phyloP scores from a whole-genome alignment of 2,329 filamentous ascomycete genomes.

The Aaosphaeria arxii region DNA sequence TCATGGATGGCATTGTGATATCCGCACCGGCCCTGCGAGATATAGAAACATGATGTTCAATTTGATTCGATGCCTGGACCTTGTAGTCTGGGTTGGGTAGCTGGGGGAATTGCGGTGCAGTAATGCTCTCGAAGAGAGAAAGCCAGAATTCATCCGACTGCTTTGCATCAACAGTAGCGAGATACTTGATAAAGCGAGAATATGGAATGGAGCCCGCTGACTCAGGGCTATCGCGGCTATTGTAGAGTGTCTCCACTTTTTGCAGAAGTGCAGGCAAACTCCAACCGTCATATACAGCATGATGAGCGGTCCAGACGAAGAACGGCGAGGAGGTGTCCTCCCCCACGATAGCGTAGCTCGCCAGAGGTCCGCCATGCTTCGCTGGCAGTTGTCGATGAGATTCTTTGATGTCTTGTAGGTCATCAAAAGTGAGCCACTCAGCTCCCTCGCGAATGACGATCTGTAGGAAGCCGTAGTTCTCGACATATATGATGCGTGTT shows the following conservation, averaged over 20 bases:
- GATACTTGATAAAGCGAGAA: slow-evolving; percentile 29
- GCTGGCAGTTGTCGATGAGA: slow-evolving; percentile 24
- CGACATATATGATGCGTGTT: slow-evolving; percentile 39
- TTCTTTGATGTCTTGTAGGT: slow-evolving; percentile 22
- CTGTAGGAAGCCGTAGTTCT: slow-evolving; percentile 30
- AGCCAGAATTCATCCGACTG: slow-evolving; percentile 28
- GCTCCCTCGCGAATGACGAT: slow-evolving; percentile 23
- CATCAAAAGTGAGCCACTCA: slow-evolving; percentile 15
- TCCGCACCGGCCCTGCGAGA: slow-evolving; percentile 17
- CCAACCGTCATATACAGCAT: slow-evolving; percentile 38
- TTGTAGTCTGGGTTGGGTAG: slow-evolving; percentile 29
- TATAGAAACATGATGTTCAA: slow-evolving; percentile 16
- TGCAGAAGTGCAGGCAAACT: slow-evolving; percentile 22
- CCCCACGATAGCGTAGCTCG: slow-evolving; percentile 21
- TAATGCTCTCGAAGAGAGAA: slow-evolving; percentile 20
- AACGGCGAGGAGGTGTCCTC: slow-evolving; percentile 12
- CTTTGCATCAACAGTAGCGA: slow-evolving; percentile 21
- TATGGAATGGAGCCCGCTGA: slow-evolving; percentile 21
- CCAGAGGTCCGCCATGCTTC: slow-evolving; percentile 22
- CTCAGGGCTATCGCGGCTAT: slow-evolving; percentile 2
- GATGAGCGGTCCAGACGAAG: slow-evolving; percentile 37
- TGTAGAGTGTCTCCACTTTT: slow-evolving; percentile 24
- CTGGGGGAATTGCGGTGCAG: slow-evolving; percentile 29
- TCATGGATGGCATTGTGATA: slow-evolving; percentile 34
- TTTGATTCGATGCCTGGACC: slow-evolving; percentile 26